Evolutionary conservation across 345 rosid genomes (phyloP).

Genomic region (Capsella bursapastoris): DNA sequence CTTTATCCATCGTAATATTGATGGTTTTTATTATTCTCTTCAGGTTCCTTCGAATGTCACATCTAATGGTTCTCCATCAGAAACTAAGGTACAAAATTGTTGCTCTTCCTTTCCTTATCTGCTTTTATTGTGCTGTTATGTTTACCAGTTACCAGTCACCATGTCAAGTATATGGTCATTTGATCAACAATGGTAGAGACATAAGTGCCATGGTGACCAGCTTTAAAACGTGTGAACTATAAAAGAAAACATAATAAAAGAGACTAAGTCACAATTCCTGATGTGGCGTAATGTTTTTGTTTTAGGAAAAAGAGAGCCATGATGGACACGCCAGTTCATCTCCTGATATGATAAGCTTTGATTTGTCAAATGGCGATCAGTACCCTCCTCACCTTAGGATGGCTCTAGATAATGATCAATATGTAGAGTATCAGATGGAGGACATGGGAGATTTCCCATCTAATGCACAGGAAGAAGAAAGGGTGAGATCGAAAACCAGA

Average conservation of each 20-base stretch:
- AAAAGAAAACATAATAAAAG: not conserved
- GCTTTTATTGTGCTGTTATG: not conserved
- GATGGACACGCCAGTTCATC: conserved; percentile 55
- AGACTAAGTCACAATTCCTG: not conserved
- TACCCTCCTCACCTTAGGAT: conserved; percentile 63
- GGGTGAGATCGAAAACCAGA: conserved; percentile 48
- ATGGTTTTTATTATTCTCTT: conserved; percentile 22
- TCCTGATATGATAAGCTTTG: conserved; percentile 78
- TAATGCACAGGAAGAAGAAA: conserved; percentile 82
- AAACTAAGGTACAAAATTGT: conserved; percentile 54
- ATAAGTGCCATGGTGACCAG: conserved; percentile 7
- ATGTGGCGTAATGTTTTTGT: conserved; percentile 35
- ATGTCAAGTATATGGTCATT: conserved; percentile 18
- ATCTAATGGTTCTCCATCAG: conserved; percentile 52
- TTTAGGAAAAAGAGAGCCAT: conserved; percentile 60
- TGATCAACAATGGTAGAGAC: not conserved
- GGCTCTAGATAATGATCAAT: conserved; percentile 63
- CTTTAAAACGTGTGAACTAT: not conserved
- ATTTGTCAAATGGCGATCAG: conserved; percentile 66
- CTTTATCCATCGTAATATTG: not conserved
- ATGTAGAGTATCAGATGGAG: conserved; percentile 75
- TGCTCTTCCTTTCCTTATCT: conserved; percentile 7
- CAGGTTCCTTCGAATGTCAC: conserved; percentile 84
- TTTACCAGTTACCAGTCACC: conserved; percentile 12
- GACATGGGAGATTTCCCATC: conserved; percentile 75